These are phyloP conservation scores for Ustilago hordei DNA, from an alignment of 1,284 basidiomycete genomes.

Conservation along the genomic window DNA sequence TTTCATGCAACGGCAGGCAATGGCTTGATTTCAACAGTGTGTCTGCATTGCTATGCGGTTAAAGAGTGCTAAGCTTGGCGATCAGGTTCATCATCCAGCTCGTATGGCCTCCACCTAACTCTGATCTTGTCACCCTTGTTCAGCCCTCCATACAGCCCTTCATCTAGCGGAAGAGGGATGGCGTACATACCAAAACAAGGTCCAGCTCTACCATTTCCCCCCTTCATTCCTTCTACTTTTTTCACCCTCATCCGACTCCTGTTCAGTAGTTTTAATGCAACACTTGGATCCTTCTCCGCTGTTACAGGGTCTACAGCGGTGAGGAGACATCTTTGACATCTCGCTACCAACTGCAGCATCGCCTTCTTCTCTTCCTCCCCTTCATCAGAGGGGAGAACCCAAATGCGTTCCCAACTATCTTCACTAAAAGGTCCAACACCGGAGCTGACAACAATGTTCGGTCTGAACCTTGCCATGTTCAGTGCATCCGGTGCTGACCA, in stretches of 20 bases:
- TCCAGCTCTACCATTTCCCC: slow-evolving; percentile 34
- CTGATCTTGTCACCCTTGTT: slow-evolving; percentile 37
- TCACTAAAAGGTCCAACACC: slow-evolving; percentile 37
- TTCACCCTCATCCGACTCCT: slow-evolving; percentile 46
- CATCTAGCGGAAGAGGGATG: slow-evolving; percentile 37
- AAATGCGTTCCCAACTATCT: slow-evolving; percentile 55
- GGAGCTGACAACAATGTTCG: slow-evolving; percentile 49
- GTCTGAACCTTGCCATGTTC: slow-evolving; percentile 50
- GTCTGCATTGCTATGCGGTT: neutral
- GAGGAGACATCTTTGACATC: slow-evolving; percentile 57
- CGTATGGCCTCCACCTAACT: slow-evolving; percentile 35
- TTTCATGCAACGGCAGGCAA: neutral
- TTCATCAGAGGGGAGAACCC: slow-evolving; percentile 26
- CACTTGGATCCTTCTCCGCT: slow-evolving; percentile 48
- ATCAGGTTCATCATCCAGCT: slow-evolving; percentile 37
- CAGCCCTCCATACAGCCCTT: slow-evolving; percentile 27
- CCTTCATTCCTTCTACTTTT: slow-evolving; percentile 16
- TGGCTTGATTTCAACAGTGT: no score
- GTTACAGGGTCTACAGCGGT: slow-evolving; percentile 59
- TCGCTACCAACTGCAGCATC: slow-evolving; percentile 52
- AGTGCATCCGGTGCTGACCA: slow-evolving; percentile 19
- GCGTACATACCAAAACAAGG: slow-evolving; percentile 64
- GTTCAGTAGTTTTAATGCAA: slow-evolving; percentile 52
- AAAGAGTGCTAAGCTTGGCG: neutral
- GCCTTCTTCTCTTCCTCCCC: neutral